These are phyloP conservation scores for Ganoderma leucocontextum DNA, from an alignment of 1,284 basidiomycete genomes.

Conservation along the genomic window DNA sequence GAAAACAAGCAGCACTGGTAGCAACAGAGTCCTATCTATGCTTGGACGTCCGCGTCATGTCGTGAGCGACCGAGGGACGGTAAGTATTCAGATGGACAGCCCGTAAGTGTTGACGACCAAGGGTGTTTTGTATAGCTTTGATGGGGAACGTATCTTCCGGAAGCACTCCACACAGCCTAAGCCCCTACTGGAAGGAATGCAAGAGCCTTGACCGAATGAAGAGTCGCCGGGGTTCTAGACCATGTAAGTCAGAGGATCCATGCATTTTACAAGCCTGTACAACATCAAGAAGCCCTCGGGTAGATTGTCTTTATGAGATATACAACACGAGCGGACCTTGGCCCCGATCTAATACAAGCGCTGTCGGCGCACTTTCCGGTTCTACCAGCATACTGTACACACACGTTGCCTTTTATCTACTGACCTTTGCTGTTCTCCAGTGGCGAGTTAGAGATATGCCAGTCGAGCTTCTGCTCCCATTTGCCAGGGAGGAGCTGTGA, in stretches of 20 bases:
- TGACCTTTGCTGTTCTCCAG: conserved; percentile 5
- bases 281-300: background rate
- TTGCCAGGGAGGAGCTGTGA: conserved; percentile 83
- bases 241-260: background rate
- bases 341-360: background rate
- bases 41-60: no score
- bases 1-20: background rate
- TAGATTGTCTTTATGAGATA: conserved; percentile 10
- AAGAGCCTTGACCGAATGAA: background rate
- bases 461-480: conserved; percentile 91
- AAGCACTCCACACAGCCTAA: no score
- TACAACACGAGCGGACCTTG: background rate
- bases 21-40: background rate
- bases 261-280: background rate
- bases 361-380: background rate
- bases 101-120: background rate
- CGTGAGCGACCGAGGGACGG: no score
- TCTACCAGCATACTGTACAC: conserved; percentile 3
- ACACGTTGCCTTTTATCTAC: conserved; percentile 21
- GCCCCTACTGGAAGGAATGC: no score
- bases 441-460: conserved; percentile 63
- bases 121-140: background rate
- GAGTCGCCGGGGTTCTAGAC: background rate
- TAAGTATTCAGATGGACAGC: background rate
- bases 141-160: no score